These are phyloP conservation scores for Tanacetum coccineum DNA, from an alignment of 129 eudicot species.

Conservation along the genomic window DNA sequence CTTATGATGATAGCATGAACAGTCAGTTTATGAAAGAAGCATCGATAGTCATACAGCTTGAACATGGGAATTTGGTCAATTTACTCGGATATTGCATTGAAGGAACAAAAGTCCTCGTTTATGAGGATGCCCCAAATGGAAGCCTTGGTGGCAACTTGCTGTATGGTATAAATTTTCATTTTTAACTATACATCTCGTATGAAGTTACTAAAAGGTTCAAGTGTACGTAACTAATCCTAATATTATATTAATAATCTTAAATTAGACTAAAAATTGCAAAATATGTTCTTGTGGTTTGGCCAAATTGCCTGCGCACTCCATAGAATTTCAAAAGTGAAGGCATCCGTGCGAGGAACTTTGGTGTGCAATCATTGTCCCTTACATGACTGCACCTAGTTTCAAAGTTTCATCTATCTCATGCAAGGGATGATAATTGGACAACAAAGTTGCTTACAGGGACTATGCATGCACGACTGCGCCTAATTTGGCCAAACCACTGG, in stretches of 20 bases:
- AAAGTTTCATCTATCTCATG: too few relatives aligned
- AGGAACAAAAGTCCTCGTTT: not conserved
- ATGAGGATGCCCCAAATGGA: not conserved
- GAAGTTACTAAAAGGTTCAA: not conserved
- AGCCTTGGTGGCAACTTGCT: not conserved
- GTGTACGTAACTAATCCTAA: not conserved
- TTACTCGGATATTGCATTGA: conserved; percentile 9
- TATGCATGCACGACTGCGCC: too few relatives aligned
- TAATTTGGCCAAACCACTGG: too few relatives aligned
- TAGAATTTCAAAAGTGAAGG: too few relatives aligned
- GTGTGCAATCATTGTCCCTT: too few relatives aligned
- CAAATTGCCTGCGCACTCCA: too few relatives aligned
- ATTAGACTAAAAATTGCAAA: too few relatives aligned
- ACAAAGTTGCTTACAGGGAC: too few relatives aligned
- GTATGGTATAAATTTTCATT: not conserved
- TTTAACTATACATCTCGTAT: not conserved
- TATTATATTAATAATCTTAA: not conserved
- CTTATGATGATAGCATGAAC: not conserved
- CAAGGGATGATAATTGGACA: too few relatives aligned
- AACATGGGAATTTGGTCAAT: conserved; percentile 11
- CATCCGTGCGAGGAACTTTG: too few relatives aligned
- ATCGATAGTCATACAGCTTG: not conserved
- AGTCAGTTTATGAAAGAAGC: not conserved
- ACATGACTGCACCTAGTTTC: too few relatives aligned
- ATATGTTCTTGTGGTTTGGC: too few relatives aligned